Base-by-base conservation (phyloP, 352 stramenopile species). In the Thraustotheca clavata region DNA sequence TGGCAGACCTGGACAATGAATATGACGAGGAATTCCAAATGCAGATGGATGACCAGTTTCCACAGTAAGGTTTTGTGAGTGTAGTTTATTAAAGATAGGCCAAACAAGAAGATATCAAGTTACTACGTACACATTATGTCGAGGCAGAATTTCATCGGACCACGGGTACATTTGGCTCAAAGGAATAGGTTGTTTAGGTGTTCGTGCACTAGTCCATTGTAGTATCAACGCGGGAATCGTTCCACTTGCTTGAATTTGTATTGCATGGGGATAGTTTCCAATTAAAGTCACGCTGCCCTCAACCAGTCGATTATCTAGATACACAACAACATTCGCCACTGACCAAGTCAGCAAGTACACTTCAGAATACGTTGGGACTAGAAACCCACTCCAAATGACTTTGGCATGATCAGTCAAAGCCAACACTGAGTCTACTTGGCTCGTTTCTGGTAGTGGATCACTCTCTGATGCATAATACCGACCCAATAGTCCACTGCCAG, bases 381-480 rank as follows among this genome's bases (percentile, higher is more conserved):
- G 57, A 27, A 65, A 65, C 8, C 57, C 57, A 3, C 40, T 65
- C 57, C 57, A 65, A 12, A 52, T 31, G 40, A 65, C 31, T 41
- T 65, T 65, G 57, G 57, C 35, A 32, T 50, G 14, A 12, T 31
- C 35, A 7, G 22, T 29, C 8, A 54, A 34, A 34, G 29, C 8
- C 9, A 54, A n/a, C 12, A 20, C 27, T 0, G 14, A 6, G 38
- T 65, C 57, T 29, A 65, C 8, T 26, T 31, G 39, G 32, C 9
- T 47, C 4, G 35, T 11, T 18, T 65, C 57, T 20, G 57, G 20
- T 18, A n/a, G 22, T 11, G 31, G 18, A 20, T 26, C 27, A 18
- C 40, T 41, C 4, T 20, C 27, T 32, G 18, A 16, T 27, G 67
- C 41, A 38, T 75, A 86, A 47, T 85, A 85, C 39, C 73, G 71